phyloP scores from a whole-genome alignment of 768 basidiomycete genomes.

The Clitopilus passeckerianus region DNA sequence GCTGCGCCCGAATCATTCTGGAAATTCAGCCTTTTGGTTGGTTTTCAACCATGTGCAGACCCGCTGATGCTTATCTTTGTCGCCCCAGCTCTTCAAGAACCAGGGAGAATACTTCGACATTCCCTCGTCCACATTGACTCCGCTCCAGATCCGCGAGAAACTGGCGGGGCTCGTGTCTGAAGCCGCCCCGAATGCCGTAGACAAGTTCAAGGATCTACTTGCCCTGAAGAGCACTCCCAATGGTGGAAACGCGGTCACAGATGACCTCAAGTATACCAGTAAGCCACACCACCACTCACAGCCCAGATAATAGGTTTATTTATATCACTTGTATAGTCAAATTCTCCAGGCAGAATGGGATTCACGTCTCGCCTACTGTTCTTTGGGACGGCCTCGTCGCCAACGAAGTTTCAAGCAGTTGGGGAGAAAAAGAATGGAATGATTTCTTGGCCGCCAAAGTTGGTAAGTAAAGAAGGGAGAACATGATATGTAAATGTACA shows the following conservation, averaged over 20 bases:
- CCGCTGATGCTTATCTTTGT: no score
- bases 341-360: slow-evolving; percentile 83
- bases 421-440: slow-evolving; percentile 79
- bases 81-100: slow-evolving; percentile 62
- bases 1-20: slow-evolving; percentile 77
- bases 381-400: slow-evolving; percentile 75
- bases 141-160: slow-evolving; percentile 69
- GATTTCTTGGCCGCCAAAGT: slow-evolving; percentile 67
- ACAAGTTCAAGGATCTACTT: slow-evolving; percentile 57
- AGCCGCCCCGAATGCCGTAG: slow-evolving; percentile 43
- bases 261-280: slow-evolving; percentile 90
- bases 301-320: not conserved
- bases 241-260: slow-evolving; percentile 77
- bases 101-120: slow-evolving; percentile 82
- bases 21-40: slow-evolving; percentile 65
- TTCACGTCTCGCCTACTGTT: slow-evolving; percentile 86
- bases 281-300: slow-evolving; percentile 17
- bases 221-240: slow-evolving; percentile 62
- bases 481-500: not conserved
- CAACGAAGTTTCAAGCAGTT: slow-evolving; percentile 72
- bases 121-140: slow-evolving; percentile 60
- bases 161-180: slow-evolving; percentile 55
- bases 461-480: slow-evolving; percentile 19
- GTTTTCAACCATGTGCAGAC: slow-evolving; percentile 6
- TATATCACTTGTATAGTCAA: slow-evolving; percentile 59